Base-by-base conservation (phyloP, 305 asterid species). In the Solanum hybrid region DNA sequence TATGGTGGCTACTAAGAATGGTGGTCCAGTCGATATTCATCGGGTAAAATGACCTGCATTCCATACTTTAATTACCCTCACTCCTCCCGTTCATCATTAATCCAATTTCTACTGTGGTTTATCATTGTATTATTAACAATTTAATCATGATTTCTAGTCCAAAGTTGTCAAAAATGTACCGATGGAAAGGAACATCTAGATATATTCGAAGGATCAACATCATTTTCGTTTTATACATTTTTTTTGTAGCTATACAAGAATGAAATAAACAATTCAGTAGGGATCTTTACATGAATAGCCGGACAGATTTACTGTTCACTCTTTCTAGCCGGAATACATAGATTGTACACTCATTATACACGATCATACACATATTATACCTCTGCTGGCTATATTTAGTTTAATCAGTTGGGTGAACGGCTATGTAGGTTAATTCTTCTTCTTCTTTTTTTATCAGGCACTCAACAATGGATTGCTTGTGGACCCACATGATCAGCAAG, bases 21-120 rank as follows among this genome's bases (percentile, higher is more conserved):
- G 99, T 78, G 98, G 99, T 85, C 99, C 99, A 2, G 98, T 97
- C 81, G 99, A 97, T 92, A 97, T 97, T 85, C 97, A 94, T 92
- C 94, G 94, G 98, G 98, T 97, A 95, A 46, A 84, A 31, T 13
- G 35, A 79, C 64, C 31, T 7, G 34, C 4, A 10, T 79, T 79
- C 64, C 85, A 20, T 77, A 10, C 84, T 77, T 77, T 77, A 77
- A 20, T 34, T 35, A 22, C 85, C 85, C 1, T 35, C 31, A 31
- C 81, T 76, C 40, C 80, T 76, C 80, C 24, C 0, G 0, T 78
- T 78, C 20, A 22, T 35, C 51, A 22, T 9, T 35, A 78, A 78
- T 1, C 29, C 51, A 13, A 78, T 35, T 78, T 35, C 51, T 78
- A 10, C 29, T 36, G 2, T 79, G 64, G 85, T 79, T 79, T 37